Base-by-base conservation (phyloP, 441 rosid species). In the Hura crepitans region DNA sequence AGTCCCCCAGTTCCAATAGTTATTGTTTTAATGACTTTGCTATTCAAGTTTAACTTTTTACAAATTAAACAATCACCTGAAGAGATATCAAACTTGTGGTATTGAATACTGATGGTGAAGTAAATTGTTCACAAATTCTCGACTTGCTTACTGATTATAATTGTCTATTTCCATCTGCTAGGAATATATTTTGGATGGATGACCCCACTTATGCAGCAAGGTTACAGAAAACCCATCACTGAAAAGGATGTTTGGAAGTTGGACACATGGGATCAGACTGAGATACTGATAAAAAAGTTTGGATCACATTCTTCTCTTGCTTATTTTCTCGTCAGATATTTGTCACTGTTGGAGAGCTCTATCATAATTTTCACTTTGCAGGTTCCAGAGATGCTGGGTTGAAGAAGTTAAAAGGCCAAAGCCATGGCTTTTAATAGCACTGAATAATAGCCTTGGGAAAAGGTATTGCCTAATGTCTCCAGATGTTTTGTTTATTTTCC, bases 191-290 rank as follows among this genome's bases (percentile, higher is more conserved):
- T 88, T 78, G 83, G 88, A 68, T 96, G 98, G 99, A 85, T 93
- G 80, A 96, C 90, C 65, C 96, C 97, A 30, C 89, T 93, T 53
- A 86, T 96, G 98, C 77, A 83, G 83, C 84, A 78, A 83, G 97
- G 97, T 45, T 85, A 85, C 74, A 88, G 59, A 80, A 89, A 81
- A 74, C 97, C 97, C 9, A 81, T 96, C 64, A 93, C 90, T 13
- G 99, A 93, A 77, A 89, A 82, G 82, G 97, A 93, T 81, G 90
- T 91, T 23, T 96, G 97, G 99, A 85, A 91, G 75, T 79, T 96
- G 75, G 99, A 91, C 81, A 86, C 82, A 39, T 96, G 98, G 97
- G 99, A 96, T 85, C 83, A 54, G 77, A 85, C 97, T 10, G 89
- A 93, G 77, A 91, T 81, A 73, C 83, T 89, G 65, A 80, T 77